Evolutionary conservation across 306 rosid species (phyloP), one percentile per base, ranked within the genome.

Genomic region (Vachellia pachyceras): DNA sequence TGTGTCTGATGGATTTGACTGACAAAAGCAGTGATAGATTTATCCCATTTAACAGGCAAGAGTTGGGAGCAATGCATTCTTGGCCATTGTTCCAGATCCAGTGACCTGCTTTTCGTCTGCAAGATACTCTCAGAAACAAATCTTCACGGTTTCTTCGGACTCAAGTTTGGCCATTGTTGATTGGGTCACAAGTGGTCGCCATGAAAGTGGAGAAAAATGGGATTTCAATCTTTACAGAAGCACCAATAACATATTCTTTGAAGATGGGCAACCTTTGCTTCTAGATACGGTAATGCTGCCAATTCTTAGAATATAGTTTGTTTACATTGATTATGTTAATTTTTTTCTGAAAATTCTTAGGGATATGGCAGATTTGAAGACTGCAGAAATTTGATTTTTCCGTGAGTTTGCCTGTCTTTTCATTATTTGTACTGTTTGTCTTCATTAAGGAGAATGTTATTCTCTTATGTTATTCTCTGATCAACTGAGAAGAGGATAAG

Each of bases 111-210:
- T 95, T 80, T 89, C 99, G 76, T 89, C 95, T 0, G 99, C 97
- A 80, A 91, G 95, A 76, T 93, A 91, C 93, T 52, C 78, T 77
- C 99, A 95, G 87, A 95, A 91, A 80, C 99, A 95, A 90, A 85
- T 87, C 64, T 95, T 95, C 76, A 88, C 78, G 40, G 79, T 93
- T 71, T 85, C 23, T 81, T 58, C 86, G 10, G 89, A 88, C 84
- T 91, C 99, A 67, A 95, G 84, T 89, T 84, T 95, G 91, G 90
- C 90, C 78, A 50, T 95, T 85, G 98, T 95, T 79, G 99, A 95
- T 90, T 93, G 99, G 99, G 82, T 95, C 75, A 95, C 99, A 29
- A 93, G 99, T 76, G 98, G 99, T 47, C 98, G 97, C 75, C 97
- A 90, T 77, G 95, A 91, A 80, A 88, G 89, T 69, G 99, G 99